phyloP scores from a whole-genome alignment of 129 eudicot species.

The Calendula officinalis region DNA sequence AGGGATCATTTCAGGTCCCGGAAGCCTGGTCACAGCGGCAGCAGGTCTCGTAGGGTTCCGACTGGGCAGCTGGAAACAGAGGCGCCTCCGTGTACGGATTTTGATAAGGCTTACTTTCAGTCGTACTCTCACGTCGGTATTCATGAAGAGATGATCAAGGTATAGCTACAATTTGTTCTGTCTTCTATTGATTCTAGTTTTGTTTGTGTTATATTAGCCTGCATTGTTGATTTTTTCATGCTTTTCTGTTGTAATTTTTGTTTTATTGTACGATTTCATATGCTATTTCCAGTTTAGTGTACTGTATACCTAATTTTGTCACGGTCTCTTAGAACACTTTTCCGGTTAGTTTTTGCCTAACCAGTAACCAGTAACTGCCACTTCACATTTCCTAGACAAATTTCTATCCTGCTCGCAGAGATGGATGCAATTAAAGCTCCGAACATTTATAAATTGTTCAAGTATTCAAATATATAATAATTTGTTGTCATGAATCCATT shows the following conservation, averaged over 20 bases:
- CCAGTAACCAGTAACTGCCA: no score
- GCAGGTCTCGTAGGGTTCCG: slow-evolving; percentile 62
- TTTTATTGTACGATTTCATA: not conserved
- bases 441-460: no score
- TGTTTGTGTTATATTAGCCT: slow-evolving; percentile 10
- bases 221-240: slow-evolving; percentile 19
- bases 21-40: slow-evolving; percentile 42
- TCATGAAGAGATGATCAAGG: slow-evolving; percentile 99
- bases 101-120: slow-evolving; percentile 82
- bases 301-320: not conserved
- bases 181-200: not conserved
- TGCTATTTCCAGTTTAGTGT: no score
- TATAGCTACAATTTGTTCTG: not conserved
- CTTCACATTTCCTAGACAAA: no score
- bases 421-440: no score
- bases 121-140: slow-evolving; percentile 93
- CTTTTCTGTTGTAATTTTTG: not conserved
- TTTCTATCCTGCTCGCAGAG: no score
- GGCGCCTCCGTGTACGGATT: slow-evolving; percentile 76
- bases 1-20: slow-evolving; percentile 34
- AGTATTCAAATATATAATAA: no score
- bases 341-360: no score
- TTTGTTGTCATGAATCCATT: no score
- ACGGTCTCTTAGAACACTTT: not conserved
- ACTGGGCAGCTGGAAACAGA: slow-evolving; percentile 24